phyloP scores from a whole-genome alignment of 805 yeast genomes.

The Spathaspora hagerdaliae region DNA sequence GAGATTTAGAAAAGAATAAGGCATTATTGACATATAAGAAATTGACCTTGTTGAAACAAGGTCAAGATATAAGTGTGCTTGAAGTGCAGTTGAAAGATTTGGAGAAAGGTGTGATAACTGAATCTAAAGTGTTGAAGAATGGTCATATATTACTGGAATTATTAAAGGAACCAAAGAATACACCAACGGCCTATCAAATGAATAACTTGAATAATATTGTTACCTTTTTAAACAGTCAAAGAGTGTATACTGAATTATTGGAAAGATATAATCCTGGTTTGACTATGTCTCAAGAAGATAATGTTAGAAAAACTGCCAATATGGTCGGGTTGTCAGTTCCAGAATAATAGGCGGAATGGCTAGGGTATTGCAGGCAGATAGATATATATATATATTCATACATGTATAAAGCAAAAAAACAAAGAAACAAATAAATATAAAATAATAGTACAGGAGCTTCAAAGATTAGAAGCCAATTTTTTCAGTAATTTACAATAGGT shows the following conservation, averaged over 20 bases:
- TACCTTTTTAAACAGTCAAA: conserved; percentile 64
- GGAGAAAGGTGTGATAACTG: background rate
- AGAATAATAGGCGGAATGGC: conserved; percentile 11
- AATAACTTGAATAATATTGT: conserved; percentile 56
- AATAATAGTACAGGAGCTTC: background rate
- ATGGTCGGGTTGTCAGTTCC: conserved; percentile 74
- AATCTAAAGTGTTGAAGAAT: background rate
- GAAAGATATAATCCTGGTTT: conserved; percentile 87
- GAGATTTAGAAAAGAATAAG: conserved; percentile 39
- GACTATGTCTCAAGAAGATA: conserved; percentile 71
- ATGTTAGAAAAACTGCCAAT: conserved; percentile 74
- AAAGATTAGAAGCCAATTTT: background rate
- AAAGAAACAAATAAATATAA: background rate
- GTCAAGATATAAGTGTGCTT: conserved; percentile 24
- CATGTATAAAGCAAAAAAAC: background rate
- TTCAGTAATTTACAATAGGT: background rate
- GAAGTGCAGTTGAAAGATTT: conserved; percentile 19
- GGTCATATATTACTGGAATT: background rate
- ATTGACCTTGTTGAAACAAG: conserved; percentile 38
- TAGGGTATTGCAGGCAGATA: background rate
- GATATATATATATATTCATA: background rate
- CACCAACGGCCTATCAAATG: conserved; percentile 8
- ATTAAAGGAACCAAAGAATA: conserved; percentile 1
- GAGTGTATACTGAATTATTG: conserved; percentile 71
- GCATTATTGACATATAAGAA: conserved; percentile 48